A percentile compares a stretch with the other conserved stretches of the same genome.
Evolutionary conservation across 257 asterid species (phyloP).

Genomic region (Lycium barbarum): DNA sequence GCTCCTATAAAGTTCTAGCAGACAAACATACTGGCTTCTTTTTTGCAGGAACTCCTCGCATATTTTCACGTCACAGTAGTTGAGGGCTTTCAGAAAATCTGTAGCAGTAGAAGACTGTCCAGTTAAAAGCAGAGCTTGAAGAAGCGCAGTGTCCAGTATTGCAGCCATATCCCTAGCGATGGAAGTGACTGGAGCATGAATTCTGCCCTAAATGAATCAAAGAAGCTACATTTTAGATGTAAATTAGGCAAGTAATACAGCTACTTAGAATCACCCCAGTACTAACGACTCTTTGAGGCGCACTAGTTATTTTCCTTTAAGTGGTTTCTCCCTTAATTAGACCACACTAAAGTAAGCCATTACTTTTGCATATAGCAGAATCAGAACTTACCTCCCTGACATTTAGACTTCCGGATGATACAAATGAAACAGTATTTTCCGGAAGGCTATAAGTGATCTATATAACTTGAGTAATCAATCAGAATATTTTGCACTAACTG

Average conservation of each 20-base stretch:
- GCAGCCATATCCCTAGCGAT: slow-evolving; percentile 97
- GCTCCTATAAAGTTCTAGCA: slow-evolving; percentile 86
- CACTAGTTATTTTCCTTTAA: neutral
- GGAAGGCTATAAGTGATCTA: neutral
- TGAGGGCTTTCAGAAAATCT: slow-evolving; percentile 80
- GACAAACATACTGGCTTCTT: slow-evolving; percentile 70
- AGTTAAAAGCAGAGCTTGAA: slow-evolving; percentile 85
- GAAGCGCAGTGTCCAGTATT: slow-evolving; percentile 88
- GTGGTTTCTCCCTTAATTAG: neutral
- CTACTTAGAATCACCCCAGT: neutral
- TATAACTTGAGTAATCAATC: slow-evolving; percentile 16
- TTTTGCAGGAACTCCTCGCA: slow-evolving; percentile 90
- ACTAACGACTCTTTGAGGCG: neutral
- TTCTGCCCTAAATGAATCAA: slow-evolving; percentile 64
- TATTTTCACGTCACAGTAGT: slow-evolving; percentile 82
- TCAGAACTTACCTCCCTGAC: neutral
- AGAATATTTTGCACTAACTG: neutral
- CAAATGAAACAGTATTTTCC: neutral
- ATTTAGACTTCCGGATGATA: neutral
- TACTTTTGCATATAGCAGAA: neutral
- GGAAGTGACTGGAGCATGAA: slow-evolving; percentile 68
- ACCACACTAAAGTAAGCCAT: neutral
- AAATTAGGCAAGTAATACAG: slow-evolving; percentile 30
- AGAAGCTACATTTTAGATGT: slow-evolving; percentile 26
- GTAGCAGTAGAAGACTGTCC: slow-evolving; percentile 88